These are phyloP conservation scores for Apiospora rasikravindrae DNA, from an alignment of 2,329 filamentous ascomycete genomes.

Conservation along the genomic window DNA sequence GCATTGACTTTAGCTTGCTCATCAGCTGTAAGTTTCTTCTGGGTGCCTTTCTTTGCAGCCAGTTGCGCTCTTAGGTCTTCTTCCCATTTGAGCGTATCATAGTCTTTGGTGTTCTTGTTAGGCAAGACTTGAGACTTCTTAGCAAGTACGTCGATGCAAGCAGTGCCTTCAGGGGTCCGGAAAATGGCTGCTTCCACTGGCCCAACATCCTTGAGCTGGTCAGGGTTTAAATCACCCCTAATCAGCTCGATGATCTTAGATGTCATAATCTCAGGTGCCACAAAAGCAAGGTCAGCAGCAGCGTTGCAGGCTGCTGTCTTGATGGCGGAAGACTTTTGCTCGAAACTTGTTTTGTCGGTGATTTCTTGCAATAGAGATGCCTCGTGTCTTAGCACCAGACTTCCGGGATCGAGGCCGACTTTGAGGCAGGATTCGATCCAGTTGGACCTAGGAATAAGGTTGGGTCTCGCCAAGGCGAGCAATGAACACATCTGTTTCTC, in stretches of 20 bases:
- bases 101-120: slow-evolving; percentile 92
- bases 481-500: slow-evolving; percentile 77
- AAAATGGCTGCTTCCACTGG: slow-evolving; percentile 93
- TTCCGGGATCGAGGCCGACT: slow-evolving; percentile 81
- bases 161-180: slow-evolving; percentile 84
- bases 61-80: slow-evolving; percentile 86
- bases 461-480: slow-evolving; percentile 77
- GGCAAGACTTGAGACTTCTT: slow-evolving; percentile 76
- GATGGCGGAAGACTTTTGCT: slow-evolving; percentile 48
- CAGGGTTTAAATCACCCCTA: slow-evolving; percentile 71
- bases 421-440: slow-evolving; percentile 92
- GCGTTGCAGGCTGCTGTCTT: slow-evolving; percentile 80
- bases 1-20: slow-evolving; percentile 90
- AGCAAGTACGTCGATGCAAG: slow-evolving; percentile 88
- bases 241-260: slow-evolving; percentile 78
- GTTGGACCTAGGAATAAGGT: slow-evolving; percentile 76
- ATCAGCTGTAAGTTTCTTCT: slow-evolving; percentile 89
- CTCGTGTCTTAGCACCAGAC: slow-evolving; percentile 69
- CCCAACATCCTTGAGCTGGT: slow-evolving; percentile 74
- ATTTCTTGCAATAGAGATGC: slow-evolving; percentile 73
- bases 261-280: slow-evolving; percentile 83
- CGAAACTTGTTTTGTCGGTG: slow-evolving; percentile 55
- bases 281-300: slow-evolving; percentile 89
- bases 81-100: slow-evolving; percentile 97
- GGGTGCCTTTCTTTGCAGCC: slow-evolving; percentile 89